A percentile compares a stretch with the other conserved stretches of the same genome.
Conservation (phyloP, 1,284 basidiomycete species). For the Puccinia coronata region DNA sequence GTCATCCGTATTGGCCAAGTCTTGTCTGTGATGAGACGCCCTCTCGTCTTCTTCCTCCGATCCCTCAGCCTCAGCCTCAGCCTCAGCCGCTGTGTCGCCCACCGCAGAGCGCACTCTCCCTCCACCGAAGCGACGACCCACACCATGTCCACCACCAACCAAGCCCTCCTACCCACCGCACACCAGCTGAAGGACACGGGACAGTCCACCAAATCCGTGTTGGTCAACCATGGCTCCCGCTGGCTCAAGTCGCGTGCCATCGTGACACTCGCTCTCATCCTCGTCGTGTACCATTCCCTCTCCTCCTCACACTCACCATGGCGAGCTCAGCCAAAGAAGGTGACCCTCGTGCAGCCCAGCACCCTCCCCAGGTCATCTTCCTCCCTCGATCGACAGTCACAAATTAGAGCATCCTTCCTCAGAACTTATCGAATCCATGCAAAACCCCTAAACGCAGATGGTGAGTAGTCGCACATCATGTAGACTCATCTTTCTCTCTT, state of each 20-base stretch:
- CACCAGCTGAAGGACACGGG: conserved; percentile 3
- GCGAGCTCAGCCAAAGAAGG: too few relatives aligned
- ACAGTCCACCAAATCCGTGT: neutral
- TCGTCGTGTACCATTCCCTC: neutral
- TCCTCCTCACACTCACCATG: neutral
- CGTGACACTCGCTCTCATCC: neutral
- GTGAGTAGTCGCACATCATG: too few relatives aligned
- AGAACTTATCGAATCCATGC: conserved; percentile 3
- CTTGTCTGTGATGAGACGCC: too few relatives aligned
- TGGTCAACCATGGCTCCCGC: conserved; percentile 1
- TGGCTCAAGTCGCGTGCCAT: conserved; percentile 17
- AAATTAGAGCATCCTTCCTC: conserved; percentile 33
- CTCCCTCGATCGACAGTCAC: conserved; percentile 15
- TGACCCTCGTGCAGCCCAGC: conserved; percentile 1
- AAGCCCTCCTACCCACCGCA: conserved; percentile 15
- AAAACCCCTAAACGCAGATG: too few relatives aligned
- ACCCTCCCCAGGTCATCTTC: neutral
- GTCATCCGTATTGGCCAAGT: too few relatives aligned
- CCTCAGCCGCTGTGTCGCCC: too few relatives aligned
- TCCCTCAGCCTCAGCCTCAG: too few relatives aligned
- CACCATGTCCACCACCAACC: neutral
- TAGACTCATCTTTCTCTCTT: too few relatives aligned
- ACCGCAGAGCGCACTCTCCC: too few relatives aligned
- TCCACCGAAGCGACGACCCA: too few relatives aligned
- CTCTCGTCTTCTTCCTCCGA: too few relatives aligned